Evolutionary conservation across 768 basidiomycete genomes (phyloP), one percentile per base, ranked within the genome.

Genomic region (Lactarius hengduanensis): DNA sequence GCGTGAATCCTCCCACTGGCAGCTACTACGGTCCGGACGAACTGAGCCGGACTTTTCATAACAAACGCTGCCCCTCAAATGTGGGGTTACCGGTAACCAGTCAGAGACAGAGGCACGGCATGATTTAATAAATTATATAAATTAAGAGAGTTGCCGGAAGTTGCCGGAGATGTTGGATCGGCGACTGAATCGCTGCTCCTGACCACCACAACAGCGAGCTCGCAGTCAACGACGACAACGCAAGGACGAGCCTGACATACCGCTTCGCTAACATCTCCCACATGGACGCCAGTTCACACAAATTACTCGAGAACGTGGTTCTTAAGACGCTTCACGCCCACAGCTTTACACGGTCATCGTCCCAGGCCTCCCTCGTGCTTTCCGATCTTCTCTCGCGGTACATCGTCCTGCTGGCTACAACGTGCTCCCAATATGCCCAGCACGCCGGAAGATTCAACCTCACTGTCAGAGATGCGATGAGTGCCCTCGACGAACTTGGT

Each of bases 371-470:
- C 11, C 77, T 83, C 30, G 83, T 89, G 20, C 81, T 94, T 57
- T 88, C 90, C 15, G 91, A 90, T 76, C 80, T 93, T 68, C 83
- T 94, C 69, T 81, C 88, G 43, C 86, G 89, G 63, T 94, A 93
- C 75, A 78, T 93, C 64, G 70, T 82, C 11, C 79, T 92, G 30
- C 79, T 92, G 22, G 78, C 89, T 1, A 78, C 83, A 1, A 85
- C 90, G 8, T 88, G 86, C 72, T 87, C 87, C 26, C 85, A 84
- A 72, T 90, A 90, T 72, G 87, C 91, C 1, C 83, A 89, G 65
- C 89, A 91, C 71, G 83, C 90, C 1, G 91, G 90, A n/a, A 77
- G 92, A 57, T 80, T 81, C 2, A 77, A 77, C 28, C 73, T 91
- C 22, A 83, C 83, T 18, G 77, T 82, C 0, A 78, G 80, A 62